Evolutionary conservation across 495 filamentous ascomycete genomes (phyloP), one percentile per base, ranked within the genome.

Genomic region (Talaromyces adpressus): DNA sequence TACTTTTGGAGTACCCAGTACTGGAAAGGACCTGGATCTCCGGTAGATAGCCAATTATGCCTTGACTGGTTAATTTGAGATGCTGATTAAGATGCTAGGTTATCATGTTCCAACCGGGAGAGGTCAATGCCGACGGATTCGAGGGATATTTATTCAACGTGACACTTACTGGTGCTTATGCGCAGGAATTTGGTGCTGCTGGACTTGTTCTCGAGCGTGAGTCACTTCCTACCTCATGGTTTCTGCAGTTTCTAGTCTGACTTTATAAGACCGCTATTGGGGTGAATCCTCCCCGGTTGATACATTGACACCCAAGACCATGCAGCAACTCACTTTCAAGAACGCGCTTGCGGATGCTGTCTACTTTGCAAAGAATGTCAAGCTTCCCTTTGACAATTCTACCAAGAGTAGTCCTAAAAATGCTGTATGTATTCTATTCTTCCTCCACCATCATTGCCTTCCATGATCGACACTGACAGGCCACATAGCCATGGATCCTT

Each of bases 271-370:
- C 65, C 78, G 85, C 25, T 87, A 85, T 70, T 88, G 82, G 81
- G 85, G 85, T 45, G 74, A 75, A 60, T 87, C 84, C 6, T 85
- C 85, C 1, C 87, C 87, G 2, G 88, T 80, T 65, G 70, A 74
- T 14, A 69, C 73, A 18, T 71, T 89, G 60, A 84, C 78, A 1
- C 72, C 81, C 8, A 72, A 85, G 63, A 87, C 82, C 20, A 70
- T 90, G 68, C 77, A 84, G 68, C 79, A 86, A 51, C 76, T 89
- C 62, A 90, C 87, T 4, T 75, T 89, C 36, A 74, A 85, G 53
- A 82, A 90, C 65, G 77, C 83, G 6, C 80, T 89, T 67, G 76
- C 81, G 20, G 87, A 90, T 64, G 73, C 87, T 22, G 79, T 77
- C 27, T 79, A 88, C 72, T 87, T 90, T 71, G 86, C 87, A 18